Percentiles rank a stretch among this genome's conserved stretches.
Evolutionary conservation across 495 filamentous ascomycete genomes (phyloP).

Genomic region (Tricharina praecox): DNA sequence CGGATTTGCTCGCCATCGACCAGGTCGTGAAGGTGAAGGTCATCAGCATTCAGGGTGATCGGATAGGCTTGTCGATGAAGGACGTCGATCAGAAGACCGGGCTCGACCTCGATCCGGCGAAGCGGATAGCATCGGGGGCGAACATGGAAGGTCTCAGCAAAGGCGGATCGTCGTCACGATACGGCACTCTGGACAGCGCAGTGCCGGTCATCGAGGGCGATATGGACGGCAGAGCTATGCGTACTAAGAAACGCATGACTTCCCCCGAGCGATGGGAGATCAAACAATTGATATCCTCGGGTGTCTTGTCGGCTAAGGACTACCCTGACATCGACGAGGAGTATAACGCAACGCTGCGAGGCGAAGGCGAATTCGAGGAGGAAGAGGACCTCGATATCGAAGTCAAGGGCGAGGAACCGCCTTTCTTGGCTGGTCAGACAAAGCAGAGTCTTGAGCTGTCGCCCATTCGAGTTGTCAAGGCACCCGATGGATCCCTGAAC

Average conservation of each 20-base stretch:
- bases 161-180: slow-evolving; percentile 33
- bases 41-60: slow-evolving; percentile 59
- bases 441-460: slow-evolving; percentile 89
- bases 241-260: slow-evolving; percentile 74
- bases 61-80: slow-evolving; percentile 87
- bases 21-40: slow-evolving; percentile 91
- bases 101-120: slow-evolving; percentile 63
- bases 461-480: slow-evolving; percentile 90
- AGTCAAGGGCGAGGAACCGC: slow-evolving; percentile 86
- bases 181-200: slow-evolving; percentile 39
- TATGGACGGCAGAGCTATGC: slow-evolving; percentile 37
- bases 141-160: slow-evolving; percentile 73
- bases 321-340: slow-evolving; percentile 93
- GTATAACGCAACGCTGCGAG: slow-evolving; percentile 70
- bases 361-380: slow-evolving; percentile 76
- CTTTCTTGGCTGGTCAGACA: slow-evolving; percentile 89
- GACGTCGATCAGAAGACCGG: slow-evolving; percentile 89
- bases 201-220: slow-evolving; percentile 51
- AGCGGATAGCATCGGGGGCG: slow-evolving; percentile 72
- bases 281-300: slow-evolving; percentile 85
- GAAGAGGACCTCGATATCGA: slow-evolving; percentile 98
- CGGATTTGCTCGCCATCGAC: slow-evolving; percentile 62
- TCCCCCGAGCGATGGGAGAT: slow-evolving; percentile 97
- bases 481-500: slow-evolving; percentile 89
- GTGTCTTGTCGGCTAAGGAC: slow-evolving; percentile 72